These are phyloP conservation scores for Rubus parviflorus DNA, from an alignment of 306 rosid genomes.

Conservation along the genomic window DNA sequence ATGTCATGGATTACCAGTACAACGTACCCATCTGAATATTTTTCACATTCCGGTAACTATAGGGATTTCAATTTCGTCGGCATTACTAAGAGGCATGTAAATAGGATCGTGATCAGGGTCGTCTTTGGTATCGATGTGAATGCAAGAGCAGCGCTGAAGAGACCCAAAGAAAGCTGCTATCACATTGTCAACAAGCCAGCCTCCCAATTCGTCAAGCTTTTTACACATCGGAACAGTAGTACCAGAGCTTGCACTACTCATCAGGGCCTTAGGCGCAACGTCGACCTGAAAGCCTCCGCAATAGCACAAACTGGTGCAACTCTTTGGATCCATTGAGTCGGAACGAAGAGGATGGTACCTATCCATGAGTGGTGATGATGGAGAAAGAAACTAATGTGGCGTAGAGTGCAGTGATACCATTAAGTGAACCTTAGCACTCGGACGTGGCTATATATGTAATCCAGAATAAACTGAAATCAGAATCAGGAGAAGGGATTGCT, in stretches of 20 bases:
- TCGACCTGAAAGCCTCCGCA: not conserved
- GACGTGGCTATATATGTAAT: not conserved
- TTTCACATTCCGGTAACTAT: not conserved
- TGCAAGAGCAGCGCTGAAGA: slow-evolving; percentile 27
- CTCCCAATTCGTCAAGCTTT: slow-evolving; percentile 14
- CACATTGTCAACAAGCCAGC: slow-evolving; percentile 21
- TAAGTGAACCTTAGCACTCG: not conserved
- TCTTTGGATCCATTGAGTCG: not conserved
- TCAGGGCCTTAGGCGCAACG: not conserved
- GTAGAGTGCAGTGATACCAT: not conserved
- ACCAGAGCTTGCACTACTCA: not conserved
- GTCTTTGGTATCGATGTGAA: slow-evolving; percentile 24
- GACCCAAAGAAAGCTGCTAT: slow-evolving; percentile 22
- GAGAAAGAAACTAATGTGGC: not conserved
- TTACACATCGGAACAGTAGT: not conserved
- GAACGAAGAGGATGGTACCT: not conserved
- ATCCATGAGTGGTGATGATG: not conserved
- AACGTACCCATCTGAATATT: not conserved
- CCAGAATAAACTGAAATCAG: not conserved
- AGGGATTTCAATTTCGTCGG: not conserved
- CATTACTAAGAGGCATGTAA: not conserved
- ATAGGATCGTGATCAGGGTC: slow-evolving; percentile 1
- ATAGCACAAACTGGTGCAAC: slow-evolving; percentile 15
- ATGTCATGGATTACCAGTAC: not conserved
- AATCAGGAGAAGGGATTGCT: slow-evolving; percentile 22